phyloP scores from a whole-genome alignment of 2,329 filamentous ascomycete species.

The Curvularia eragrostidis region DNA sequence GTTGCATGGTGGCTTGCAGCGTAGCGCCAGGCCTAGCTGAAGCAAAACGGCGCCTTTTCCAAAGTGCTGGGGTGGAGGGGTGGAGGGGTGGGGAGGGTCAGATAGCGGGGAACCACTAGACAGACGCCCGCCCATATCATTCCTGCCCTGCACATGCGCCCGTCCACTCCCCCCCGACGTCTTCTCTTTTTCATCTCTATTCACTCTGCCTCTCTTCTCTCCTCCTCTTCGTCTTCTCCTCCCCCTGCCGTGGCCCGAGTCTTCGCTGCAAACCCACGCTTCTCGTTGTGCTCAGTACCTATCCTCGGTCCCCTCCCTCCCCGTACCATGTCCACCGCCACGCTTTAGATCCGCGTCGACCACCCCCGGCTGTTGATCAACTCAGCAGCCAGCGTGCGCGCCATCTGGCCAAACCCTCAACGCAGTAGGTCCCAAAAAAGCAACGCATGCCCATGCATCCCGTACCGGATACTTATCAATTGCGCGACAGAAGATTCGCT shows the following conservation, averaged over 20 bases:
- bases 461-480: slow-evolving; percentile 23
- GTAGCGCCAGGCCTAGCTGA: slow-evolving; percentile 32
- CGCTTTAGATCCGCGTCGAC: slow-evolving; percentile 38
- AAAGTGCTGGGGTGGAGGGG: slow-evolving; percentile 24
- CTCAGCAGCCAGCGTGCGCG: slow-evolving; percentile 21
- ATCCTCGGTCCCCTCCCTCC: slow-evolving; percentile 9
- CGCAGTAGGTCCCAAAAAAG: slow-evolving; percentile 18
- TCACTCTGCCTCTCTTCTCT: slow-evolving; percentile 5
- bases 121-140: slow-evolving; percentile 32
- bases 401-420: slow-evolving; percentile 13
- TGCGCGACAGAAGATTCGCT: slow-evolving; percentile 20
- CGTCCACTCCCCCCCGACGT: slow-evolving; percentile 29
- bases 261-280: slow-evolving; percentile 17
- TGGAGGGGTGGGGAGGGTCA: slow-evolving; percentile 23
- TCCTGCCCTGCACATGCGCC: slow-evolving; percentile 38
- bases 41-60: slow-evolving; percentile 41
- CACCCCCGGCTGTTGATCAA: slow-evolving; percentile 32
- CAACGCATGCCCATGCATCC: background rate
- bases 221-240: slow-evolving; percentile 22
- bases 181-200: slow-evolving; percentile 14
- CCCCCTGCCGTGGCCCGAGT: slow-evolving; percentile 24
- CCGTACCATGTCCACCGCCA: slow-evolving; percentile 25
- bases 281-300: too few species aligned
- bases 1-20: slow-evolving; percentile 42
- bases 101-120: slow-evolving; percentile 39